Percentiles rank a stretch among this genome's conserved stretches.
Conservation (phyloP, 1,139 yeast species). For the Candida glucosophila region DNA sequence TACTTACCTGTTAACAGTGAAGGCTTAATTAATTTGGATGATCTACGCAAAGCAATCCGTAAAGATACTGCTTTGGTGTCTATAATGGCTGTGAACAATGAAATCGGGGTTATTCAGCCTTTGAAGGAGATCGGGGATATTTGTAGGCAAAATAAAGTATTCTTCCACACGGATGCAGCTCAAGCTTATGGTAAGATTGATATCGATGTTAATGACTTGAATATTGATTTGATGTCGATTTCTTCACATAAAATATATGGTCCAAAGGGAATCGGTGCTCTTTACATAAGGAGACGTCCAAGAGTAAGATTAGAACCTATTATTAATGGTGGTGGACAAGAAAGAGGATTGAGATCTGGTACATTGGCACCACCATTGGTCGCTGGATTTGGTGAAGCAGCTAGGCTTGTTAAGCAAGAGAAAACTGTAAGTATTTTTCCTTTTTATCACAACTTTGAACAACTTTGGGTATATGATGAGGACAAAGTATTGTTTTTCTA, state of each 20-base stretch:
- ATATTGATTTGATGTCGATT: slow-evolving; percentile 86
- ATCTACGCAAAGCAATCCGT: slow-evolving; percentile 73
- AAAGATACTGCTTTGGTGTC: slow-evolving; percentile 89
- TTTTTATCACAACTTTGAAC: too few relatives aligned
- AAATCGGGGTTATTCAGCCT: slow-evolving; percentile 96
- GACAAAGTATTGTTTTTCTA: too few relatives aligned
- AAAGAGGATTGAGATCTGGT: slow-evolving; percentile 95
- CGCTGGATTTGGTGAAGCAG: slow-evolving; percentile 97
- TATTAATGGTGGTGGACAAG: slow-evolving; percentile 98
- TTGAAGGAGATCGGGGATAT: slow-evolving; percentile 85
- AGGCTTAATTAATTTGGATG: slow-evolving; percentile 74
- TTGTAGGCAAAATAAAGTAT: slow-evolving; percentile 80
- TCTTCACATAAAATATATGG: slow-evolving; percentile 97
- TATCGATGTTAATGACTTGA: slow-evolving; percentile 86
- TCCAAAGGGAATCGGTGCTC: slow-evolving; percentile 96
- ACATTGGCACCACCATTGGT: slow-evolving; percentile 94
- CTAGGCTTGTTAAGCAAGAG: slow-evolving; percentile 71
- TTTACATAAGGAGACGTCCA: slow-evolving; percentile 94
- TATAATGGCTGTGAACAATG: slow-evolving; percentile 97
- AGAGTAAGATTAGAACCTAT: slow-evolving; percentile 94
- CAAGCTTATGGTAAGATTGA: slow-evolving; percentile 96
- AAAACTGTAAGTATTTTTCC: slow-evolving; percentile 29
- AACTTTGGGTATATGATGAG: too few relatives aligned
- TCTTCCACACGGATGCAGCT: slow-evolving; percentile 98
- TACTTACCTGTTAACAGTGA: slow-evolving; percentile 76